Evolutionary conservation across 2,329 filamentous ascomycete species (phyloP), one percentile per base, ranked within the genome.

Genomic region (Phialophora chinensis): DNA sequence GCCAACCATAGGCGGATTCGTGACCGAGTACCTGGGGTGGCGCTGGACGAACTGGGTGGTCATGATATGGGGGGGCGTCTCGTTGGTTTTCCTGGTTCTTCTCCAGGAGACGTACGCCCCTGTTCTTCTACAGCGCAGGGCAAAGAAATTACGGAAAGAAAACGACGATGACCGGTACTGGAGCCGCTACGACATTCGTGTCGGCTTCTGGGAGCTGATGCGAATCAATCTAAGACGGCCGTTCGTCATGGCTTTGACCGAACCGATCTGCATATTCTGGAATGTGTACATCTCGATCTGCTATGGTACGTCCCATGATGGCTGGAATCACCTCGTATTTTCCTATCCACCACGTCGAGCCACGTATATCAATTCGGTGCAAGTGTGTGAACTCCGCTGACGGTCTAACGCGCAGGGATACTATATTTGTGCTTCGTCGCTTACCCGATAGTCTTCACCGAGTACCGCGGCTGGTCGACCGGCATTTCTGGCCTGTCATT

Each of bases 401-500:
- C 59, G 4, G 35, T 53, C 17, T 25, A 20, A 23, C 20, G 10
- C 33, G n/a, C 42, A 71, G 70, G 88, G 20, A 92, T 96, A 49
- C 82, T 97, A 1, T 95, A 95, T 74, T 87, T 97, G 35, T 96
- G 92, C 78, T 97, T 97, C 80, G 90, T 96, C 17, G 92, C 91
- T 12, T 96, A 96, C 76, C 93, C 93, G 0, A 90, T 96, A 66
- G 90, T 96, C 65, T 97, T 95, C 78, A 83, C 84, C 11, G 82
- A 90, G 49, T 79, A 87, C 65, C 90, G 93, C 20, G 91, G 91
- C 67, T 97, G 93, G 93, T 84, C 84, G 1, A 82, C 90, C 0
- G 89, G 91, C 0, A 78, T 90, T 42, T 87, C 89, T 0, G 93
- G 93, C 0, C 85, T 97, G 2, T 86, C 92, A 1, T 97, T 96